Evolutionary conservation across 805 yeast genomes (phyloP).

Genomic region (Saturnispora kantuleensis): DNA sequence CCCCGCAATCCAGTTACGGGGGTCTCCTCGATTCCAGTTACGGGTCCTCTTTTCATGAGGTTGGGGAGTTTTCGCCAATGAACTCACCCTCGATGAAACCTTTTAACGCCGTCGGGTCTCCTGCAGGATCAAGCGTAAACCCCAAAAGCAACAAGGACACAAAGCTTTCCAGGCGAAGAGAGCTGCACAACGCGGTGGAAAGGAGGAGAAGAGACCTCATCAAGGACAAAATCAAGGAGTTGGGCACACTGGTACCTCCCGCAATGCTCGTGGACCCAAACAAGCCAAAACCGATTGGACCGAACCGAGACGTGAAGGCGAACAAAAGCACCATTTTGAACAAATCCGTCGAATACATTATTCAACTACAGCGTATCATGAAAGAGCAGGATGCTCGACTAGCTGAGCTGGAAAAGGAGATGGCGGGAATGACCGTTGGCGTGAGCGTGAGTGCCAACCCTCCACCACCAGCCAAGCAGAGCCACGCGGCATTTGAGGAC

Average conservation of each 20-base stretch:
- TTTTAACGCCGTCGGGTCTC: slow-evolving; percentile 20
- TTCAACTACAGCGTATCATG: slow-evolving; percentile 52
- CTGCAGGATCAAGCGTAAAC: slow-evolving; percentile 28
- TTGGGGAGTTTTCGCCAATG: slow-evolving; percentile 26
- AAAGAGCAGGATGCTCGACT: slow-evolving; percentile 43
- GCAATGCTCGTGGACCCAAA: slow-evolving; percentile 39
- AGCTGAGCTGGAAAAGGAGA: slow-evolving; percentile 26
- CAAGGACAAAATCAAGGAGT: slow-evolving; percentile 77
- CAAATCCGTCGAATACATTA: slow-evolving; percentile 72
- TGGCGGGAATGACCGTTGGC: slow-evolving; percentile 6
- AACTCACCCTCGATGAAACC: slow-evolving; percentile 27
- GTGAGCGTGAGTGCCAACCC: neutral
- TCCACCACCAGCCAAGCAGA: neutral
- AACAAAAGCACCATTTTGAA: slow-evolving; percentile 72
- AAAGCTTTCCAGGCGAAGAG: slow-evolving; percentile 67
- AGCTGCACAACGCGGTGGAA: slow-evolving; percentile 91
- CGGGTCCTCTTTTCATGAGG: slow-evolving; percentile 26
- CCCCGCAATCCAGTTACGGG: slow-evolving; percentile 28
- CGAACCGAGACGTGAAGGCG: slow-evolving; percentile 57
- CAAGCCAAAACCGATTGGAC: slow-evolving; percentile 18
- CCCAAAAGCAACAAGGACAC: slow-evolving; percentile 47
- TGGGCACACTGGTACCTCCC: slow-evolving; percentile 76
- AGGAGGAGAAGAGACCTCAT: slow-evolving; percentile 84
- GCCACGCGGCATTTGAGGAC: slow-evolving; percentile 1
- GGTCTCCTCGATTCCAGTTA: slow-evolving; percentile 28